Conservation (phyloP, 2,329 filamentous ascomycete species). For the Microsporum canis region DNA sequence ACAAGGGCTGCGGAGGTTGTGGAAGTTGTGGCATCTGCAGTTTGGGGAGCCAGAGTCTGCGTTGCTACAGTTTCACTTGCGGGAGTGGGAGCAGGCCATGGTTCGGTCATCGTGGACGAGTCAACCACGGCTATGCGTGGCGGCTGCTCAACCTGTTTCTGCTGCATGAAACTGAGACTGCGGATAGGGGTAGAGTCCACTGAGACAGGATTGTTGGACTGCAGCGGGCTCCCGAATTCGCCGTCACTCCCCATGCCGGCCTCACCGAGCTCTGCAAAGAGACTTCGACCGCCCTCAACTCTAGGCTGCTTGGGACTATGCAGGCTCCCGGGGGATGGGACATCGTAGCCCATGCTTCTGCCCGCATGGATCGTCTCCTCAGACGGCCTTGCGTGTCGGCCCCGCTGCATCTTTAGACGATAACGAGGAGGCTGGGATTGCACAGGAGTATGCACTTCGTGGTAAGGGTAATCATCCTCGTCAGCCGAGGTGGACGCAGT, state of each 20-base stretch:
- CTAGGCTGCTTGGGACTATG: constrained; percentile 31
- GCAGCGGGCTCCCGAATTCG: constrained; percentile 39
- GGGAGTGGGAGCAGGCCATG: constrained; percentile 15
- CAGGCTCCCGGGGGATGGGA: constrained; percentile 45
- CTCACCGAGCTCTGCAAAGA: constrained; percentile 83
- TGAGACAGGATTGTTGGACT: constrained; percentile 23
- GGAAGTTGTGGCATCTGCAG: constrained; percentile 6
- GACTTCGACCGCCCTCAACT: constrained; percentile 56
- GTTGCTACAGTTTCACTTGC: constrained; percentile 33
- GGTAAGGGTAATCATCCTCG: constrained; percentile 53
- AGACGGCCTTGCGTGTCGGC: constrained; percentile 46
- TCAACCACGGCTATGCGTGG: constrained; percentile 43
- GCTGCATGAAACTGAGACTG: neutral
- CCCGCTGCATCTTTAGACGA: constrained; percentile 59
- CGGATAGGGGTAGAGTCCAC: constrained; percentile 30
- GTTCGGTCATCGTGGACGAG: constrained; percentile 52
- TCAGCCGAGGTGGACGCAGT: constrained; percentile 83
- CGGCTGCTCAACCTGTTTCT: constrained; percentile 13
- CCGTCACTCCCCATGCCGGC: constrained; percentile 63
- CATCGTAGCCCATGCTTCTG: constrained; percentile 32
- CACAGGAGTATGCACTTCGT: constrained; percentile 53
- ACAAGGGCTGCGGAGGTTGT: constrained; percentile 16
- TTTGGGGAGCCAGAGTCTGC: neutral
- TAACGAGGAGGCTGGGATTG: constrained; percentile 55
- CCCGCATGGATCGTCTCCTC: constrained; percentile 32